Evolutionary conservation across 2,329 filamentous ascomycete genomes (phyloP).

Genomic region (Neofusicoccum laricinum): DNA sequence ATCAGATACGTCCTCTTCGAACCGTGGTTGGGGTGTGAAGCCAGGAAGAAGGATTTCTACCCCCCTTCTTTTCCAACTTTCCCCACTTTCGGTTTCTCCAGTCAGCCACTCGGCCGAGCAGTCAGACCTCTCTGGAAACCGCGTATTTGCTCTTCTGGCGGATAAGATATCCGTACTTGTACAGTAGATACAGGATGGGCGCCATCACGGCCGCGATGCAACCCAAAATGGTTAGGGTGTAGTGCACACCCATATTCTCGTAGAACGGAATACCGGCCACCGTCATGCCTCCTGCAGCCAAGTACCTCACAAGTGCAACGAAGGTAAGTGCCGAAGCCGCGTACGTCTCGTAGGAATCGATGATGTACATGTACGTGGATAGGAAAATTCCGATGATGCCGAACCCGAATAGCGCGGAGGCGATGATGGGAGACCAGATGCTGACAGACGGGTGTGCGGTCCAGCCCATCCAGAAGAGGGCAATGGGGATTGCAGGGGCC

Average conservation of each 20-base stretch:
- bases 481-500: slow-evolving; percentile 49
- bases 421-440: slow-evolving; percentile 51
- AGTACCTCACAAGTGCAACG: slow-evolving; percentile 39
- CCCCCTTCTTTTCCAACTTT: neutral
- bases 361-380: slow-evolving; percentile 53
- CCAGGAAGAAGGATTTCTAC: neutral
- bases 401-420: slow-evolving; percentile 53
- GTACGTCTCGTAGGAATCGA: slow-evolving; percentile 55
- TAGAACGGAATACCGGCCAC: slow-evolving; percentile 40
- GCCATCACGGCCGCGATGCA: slow-evolving; percentile 32
- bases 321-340: slow-evolving; percentile 48
- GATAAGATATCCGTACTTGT: slow-evolving; percentile 25
- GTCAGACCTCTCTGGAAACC: slow-evolving; percentile 4
- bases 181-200: slow-evolving; percentile 37
- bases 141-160: slow-evolving; percentile 16
- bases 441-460: slow-evolving; percentile 45
- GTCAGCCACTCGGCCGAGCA: neutral
- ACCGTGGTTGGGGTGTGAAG: neutral
- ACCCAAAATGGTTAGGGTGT: slow-evolving; percentile 37
- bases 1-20: neutral
- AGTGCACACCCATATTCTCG: slow-evolving; percentile 36
- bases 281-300: slow-evolving; percentile 41
- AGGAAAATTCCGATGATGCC: slow-evolving; percentile 51
- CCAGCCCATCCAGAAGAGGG: slow-evolving; percentile 60
- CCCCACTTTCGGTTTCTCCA: neutral